Base-by-base conservation (phyloP, 352 stramenopile genomes). In the Pythium apleroticum region DNA sequence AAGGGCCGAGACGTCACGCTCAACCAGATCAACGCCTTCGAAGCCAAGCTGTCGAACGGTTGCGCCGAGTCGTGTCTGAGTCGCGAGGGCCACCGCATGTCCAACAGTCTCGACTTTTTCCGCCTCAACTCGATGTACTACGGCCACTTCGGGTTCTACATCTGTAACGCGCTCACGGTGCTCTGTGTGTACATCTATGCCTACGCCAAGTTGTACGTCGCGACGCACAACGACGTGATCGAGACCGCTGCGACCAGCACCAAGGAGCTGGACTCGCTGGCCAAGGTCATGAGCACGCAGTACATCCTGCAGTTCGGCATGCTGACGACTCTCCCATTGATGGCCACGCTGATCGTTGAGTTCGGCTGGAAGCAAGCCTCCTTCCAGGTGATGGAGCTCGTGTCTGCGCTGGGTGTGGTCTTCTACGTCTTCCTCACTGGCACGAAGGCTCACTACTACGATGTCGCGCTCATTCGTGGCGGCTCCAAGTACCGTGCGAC, bases 61-160 rank as follows among this genome's bases (percentile, higher is more conserved):
- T 87, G 78, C 62, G 88, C 83, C 37, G 88, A 96, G 52, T 90
- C 76, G 65, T 93, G 78, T 60, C 30, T 95, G 39, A 90, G 81
- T 79, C 88, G 88, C 52, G 88, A 96, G 39, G 86, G 80, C 8
- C 85, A 95, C 60, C 86, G 88, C 11, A 66, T 96, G 78, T 81
- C 76, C 15, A 81, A 88, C 54, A 79, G 76, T 19, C 71, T 96
- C 55, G 86, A 95, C 57, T 96, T 96, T 54, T 86, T 90, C 48
- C 84, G 88, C 11, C 52, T 96, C n/a, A 93, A 95, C 70, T 91
- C 88, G 20, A 95, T 96, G 88, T 96, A 90, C 57, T 95, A 90
- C 57, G 81, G 82, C 7, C 88, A 96, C 66, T 92, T 93, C 27
- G 88, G 88, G 11, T 96, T 96, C 65, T 96, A 96, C 78, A 95